phyloP scores from a whole-genome alignment of 805 yeast genomes.

The Yarrowia porcina region DNA sequence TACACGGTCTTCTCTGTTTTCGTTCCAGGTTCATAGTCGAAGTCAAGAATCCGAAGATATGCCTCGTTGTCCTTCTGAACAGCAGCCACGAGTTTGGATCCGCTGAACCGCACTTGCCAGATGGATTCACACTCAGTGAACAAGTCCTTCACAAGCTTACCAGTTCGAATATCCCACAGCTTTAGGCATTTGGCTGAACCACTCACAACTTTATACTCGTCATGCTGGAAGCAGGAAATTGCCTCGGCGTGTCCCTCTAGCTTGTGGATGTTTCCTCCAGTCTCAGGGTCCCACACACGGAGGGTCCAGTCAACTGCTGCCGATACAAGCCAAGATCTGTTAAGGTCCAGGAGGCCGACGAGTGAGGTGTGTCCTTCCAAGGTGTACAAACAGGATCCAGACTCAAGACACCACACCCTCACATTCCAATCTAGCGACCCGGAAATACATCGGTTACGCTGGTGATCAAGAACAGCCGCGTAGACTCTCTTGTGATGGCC shows the following conservation, averaged over 20 bases:
- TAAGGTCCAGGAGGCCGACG: constrained; percentile 80
- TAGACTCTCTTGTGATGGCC: constrained; percentile 90
- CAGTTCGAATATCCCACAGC: constrained; percentile 80
- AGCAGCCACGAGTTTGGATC: constrained; percentile 83
- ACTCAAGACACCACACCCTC: constrained; percentile 81
- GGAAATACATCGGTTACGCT: constrained; percentile 75
- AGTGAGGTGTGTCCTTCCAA: constrained; percentile 85
- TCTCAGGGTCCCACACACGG: constrained; percentile 87
- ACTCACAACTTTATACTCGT: constrained; percentile 76
- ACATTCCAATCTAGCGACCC: constrained; percentile 90
- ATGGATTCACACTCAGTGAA: constrained; percentile 76
- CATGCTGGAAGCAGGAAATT: constrained; percentile 90
- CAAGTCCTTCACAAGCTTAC: constrained; percentile 67
- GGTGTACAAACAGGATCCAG: constrained; percentile 65
- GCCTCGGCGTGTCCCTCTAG: constrained; percentile 77
- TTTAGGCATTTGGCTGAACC: constrained; percentile 87
- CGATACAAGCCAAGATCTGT: constrained; percentile 73
- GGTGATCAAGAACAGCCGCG: constrained; percentile 77
- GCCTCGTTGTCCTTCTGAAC: constrained; percentile 71
- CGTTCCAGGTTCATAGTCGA: constrained; percentile 45
- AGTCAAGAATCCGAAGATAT: constrained; percentile 80
- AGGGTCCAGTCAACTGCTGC: constrained; percentile 96
- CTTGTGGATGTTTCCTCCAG: constrained; percentile 62
- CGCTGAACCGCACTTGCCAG: constrained; percentile 92
- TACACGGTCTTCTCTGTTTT: constrained; percentile 9